Base-by-base conservation (phyloP, 2,329 filamentous ascomycete species). In the Plectosphaerella sp. region DNA sequence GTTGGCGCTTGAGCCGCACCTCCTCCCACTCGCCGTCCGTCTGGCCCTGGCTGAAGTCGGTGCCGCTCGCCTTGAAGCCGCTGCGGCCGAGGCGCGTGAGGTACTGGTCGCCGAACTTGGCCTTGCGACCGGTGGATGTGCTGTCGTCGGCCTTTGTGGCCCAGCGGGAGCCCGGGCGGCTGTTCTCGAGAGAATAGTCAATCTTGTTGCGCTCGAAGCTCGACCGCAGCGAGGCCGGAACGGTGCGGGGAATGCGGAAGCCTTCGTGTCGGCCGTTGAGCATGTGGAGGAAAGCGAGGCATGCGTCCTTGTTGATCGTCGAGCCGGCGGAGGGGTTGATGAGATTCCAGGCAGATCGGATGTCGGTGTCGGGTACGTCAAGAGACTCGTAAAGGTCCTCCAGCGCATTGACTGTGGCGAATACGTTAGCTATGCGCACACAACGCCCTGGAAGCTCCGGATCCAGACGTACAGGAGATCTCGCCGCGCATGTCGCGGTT, bases 71-170 rank as follows among this genome's bases (percentile, higher is more conserved):
- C 65, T 89, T 87, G 72, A 94, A 93, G 54, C 82, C 86, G 59
- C 87, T 85, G 64, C 92, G 88, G 49, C 94, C 94, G 39, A 99
- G 79, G 12, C 94, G 86, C 55, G 89, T 95, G 52, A 99, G 82
- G 71, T 97, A 99, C 58, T 96, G 89, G 69, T 99, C 94, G 59
- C 94, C 94, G 65, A 99, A 99, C 73, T 96, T 97, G 61, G 91
- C 88, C 74, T 99, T 99, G 65, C 89, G 88, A 53, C 93, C 92
- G 1, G 91, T 94, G 36, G 82, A 74, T 0, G 93, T 97, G 58
- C 82, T 82, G 49, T 95, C 90, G 64, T 92, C 89, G 47, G 86
- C 83, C 57, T 87, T 84, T 55, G 84, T 81, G 3, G 89, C 91
- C 88, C 91, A 96, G 62, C 87, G 84, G 55, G 88, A 88, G 39